These are phyloP conservation scores for Boletellus sp. DNA, from an alignment of 768 basidiomycete species.

Conservation along the genomic window DNA sequence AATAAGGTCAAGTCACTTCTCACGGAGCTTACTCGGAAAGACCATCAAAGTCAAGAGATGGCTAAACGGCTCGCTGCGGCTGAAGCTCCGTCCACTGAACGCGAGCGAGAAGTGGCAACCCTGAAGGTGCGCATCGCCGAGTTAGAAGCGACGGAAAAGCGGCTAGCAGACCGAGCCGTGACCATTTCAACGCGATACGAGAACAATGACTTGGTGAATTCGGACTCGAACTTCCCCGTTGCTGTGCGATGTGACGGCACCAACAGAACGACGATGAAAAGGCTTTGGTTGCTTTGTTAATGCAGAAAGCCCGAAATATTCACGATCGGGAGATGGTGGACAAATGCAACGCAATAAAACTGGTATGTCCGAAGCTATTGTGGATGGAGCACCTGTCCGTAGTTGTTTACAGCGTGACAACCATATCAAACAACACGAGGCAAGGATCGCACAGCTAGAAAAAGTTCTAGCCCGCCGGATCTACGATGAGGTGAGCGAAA, in stretches of 20 bases:
- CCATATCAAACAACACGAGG: slow-evolving; percentile 40
- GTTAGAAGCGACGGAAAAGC: slow-evolving; percentile 28
- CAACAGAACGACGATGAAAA: slow-evolving; percentile 48
- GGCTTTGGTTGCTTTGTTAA: slow-evolving; percentile 43
- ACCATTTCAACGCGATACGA: slow-evolving; percentile 40
- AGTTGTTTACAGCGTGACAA: slow-evolving; percentile 43
- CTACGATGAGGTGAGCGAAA: slow-evolving; percentile 30
- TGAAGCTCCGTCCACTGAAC: slow-evolving; percentile 23
- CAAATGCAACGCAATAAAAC: slow-evolving; percentile 55
- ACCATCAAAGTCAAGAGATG: slow-evolving; percentile 20
- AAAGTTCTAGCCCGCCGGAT: slow-evolving; percentile 43
- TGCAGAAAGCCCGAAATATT: slow-evolving; percentile 41
- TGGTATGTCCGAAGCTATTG: slow-evolving; percentile 30
- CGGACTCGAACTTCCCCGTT: slow-evolving; percentile 12
- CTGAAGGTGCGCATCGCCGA: slow-evolving; percentile 22
- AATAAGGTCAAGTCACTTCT: slow-evolving; percentile 19
- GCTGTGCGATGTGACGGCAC: slow-evolving; percentile 11
- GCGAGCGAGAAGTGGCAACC: slow-evolving; percentile 26
- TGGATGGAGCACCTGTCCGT: slow-evolving; percentile 6
- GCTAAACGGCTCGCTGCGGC: slow-evolving; percentile 19
- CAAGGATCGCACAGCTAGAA: slow-evolving; percentile 45
- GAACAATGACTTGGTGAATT: slow-evolving; percentile 44
- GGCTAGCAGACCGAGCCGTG: slow-evolving; percentile 25
- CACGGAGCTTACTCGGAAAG: slow-evolving; percentile 20
- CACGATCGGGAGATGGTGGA: slow-evolving; percentile 52